A percentile compares a stretch with the other conserved stretches of the same genome.
phyloP scores from a whole-genome alignment of 176 grass and related monocot species.

The Hyparrhenia diplandra region DNA sequence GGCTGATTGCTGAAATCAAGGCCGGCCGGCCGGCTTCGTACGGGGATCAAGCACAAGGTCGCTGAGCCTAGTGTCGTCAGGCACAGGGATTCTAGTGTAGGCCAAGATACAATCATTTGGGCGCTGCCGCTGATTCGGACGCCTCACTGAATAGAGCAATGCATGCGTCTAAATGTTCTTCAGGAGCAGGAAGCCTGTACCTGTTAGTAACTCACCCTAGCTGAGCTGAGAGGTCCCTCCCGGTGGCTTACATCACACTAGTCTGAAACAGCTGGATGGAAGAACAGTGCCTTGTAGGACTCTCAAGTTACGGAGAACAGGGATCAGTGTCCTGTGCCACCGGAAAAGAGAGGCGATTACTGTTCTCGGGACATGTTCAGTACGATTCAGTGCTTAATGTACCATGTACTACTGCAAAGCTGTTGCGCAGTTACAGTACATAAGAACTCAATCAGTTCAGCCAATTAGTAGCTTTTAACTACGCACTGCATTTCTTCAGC shows the following conservation, averaged over 20 bases:
- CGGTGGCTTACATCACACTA: not conserved
- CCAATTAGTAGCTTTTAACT: not conserved
- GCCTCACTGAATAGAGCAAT: conserved; percentile 14
- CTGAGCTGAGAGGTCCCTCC: not conserved
- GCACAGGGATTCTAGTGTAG: conserved; percentile 30
- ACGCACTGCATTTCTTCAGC: not conserved
- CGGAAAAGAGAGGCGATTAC: not conserved
- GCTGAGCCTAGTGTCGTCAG: conserved; percentile 27
- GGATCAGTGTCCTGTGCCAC: not conserved
- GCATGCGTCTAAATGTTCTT: not conserved
- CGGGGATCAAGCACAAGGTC: conserved; percentile 12
- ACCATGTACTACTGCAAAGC: not conserved
- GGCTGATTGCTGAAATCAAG: conserved; percentile 5
- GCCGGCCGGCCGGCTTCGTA: not conserved
- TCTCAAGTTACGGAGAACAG: not conserved
- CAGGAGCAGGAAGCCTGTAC: not conserved
- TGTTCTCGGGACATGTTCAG: not conserved
- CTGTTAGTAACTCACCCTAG: not conserved
- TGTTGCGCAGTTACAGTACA: not conserved
- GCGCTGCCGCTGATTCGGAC: conserved; percentile 25
- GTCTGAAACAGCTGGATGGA: conserved; percentile 23
- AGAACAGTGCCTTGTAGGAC: not conserved
- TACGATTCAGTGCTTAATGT: not conserved
- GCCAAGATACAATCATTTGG: conserved; percentile 40
- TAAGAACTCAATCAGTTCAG: not conserved